Conservation (phyloP, 306 rosid species). For the Castanea sativa region DNA sequence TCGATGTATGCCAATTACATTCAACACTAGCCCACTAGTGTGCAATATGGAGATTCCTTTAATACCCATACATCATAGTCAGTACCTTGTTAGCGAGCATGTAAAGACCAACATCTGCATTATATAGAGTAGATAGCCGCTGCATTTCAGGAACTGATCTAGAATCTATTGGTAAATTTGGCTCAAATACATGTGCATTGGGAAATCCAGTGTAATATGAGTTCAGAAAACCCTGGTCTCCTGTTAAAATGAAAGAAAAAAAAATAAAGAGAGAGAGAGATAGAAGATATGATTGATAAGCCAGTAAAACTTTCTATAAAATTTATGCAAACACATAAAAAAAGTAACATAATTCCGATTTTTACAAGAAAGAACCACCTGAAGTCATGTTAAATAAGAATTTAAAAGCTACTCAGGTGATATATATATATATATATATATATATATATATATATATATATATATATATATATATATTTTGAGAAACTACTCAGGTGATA, state of each 20-base stretch:
- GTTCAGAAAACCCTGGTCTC: conserved; percentile 98
- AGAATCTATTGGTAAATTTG: conserved; percentile 60
- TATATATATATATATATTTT: too few relatives aligned
- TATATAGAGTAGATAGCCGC: conserved; percentile 92
- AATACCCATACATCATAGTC: not conserved
- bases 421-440: too few relatives aligned
- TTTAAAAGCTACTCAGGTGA: not conserved
- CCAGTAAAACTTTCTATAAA: not conserved
- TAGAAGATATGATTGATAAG: conserved; percentile 1
- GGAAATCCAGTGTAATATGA: conserved; percentile 87
- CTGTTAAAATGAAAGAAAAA: conserved; percentile 38
- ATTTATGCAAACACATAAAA: not conserved
- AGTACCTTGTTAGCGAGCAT: conserved; percentile 99
- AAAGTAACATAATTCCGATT: not conserved
- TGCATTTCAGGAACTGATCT: conserved; percentile 83
- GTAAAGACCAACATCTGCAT: conserved; percentile 99
- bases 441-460: too few relatives aligned
- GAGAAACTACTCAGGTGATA: not conserved
- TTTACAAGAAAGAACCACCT: not conserved
- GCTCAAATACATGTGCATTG: conserved; percentile 90
- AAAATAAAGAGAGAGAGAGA: not conserved
- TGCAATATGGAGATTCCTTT: not conserved
- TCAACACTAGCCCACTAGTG: not conserved
- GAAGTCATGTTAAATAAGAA: not conserved
- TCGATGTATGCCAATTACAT: not conserved